Evolutionary conservation across 1,139 yeast species (phyloP).

Genomic region (Diutina scorzettiae): DNA sequence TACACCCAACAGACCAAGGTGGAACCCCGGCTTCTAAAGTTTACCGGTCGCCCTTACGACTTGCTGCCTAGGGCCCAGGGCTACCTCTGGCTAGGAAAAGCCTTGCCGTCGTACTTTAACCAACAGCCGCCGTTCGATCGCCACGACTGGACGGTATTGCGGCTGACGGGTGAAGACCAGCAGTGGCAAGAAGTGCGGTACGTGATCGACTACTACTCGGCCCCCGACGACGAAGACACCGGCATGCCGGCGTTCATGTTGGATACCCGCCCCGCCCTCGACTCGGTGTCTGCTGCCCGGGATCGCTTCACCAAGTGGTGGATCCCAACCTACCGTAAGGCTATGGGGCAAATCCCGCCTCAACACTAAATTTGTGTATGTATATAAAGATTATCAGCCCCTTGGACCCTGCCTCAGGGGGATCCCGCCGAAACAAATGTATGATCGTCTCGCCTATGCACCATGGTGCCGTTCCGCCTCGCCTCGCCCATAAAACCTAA

Average conservation of each 20-base stretch:
- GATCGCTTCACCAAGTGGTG: conserved; percentile 55
- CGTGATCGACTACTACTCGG: conserved; percentile 87
- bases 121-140: conserved; percentile 90
- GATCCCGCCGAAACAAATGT: neutral
- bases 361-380: neutral
- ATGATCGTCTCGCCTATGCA: too few relatives aligned
- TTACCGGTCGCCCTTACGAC: conserved; percentile 88
- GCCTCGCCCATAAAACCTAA: too few relatives aligned
- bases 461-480: too few relatives aligned
- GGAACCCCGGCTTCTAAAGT: conserved; percentile 69
- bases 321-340: conserved; percentile 31
- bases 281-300: conserved; percentile 43
- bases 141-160: conserved; percentile 95
- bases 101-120: conserved; percentile 65
- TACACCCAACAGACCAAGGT: conserved; percentile 38
- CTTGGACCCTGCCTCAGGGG: too few relatives aligned
- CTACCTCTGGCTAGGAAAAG: conserved; percentile 51
- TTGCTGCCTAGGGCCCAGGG: conserved; percentile 78
- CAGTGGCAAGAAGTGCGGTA: conserved; percentile 58
- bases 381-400: too few relatives aligned
- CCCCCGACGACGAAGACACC: conserved; percentile 80
- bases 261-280: conserved; percentile 94
- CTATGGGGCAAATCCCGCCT: conserved; percentile 23
- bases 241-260: conserved; percentile 86
- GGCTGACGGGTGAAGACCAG: conserved; percentile 40